Percentiles rank a stretch among this genome's conserved stretches.
Evolutionary conservation across 1,284 basidiomycete genomes (phyloP).

Genomic region (Thecaphora frezii): DNA sequence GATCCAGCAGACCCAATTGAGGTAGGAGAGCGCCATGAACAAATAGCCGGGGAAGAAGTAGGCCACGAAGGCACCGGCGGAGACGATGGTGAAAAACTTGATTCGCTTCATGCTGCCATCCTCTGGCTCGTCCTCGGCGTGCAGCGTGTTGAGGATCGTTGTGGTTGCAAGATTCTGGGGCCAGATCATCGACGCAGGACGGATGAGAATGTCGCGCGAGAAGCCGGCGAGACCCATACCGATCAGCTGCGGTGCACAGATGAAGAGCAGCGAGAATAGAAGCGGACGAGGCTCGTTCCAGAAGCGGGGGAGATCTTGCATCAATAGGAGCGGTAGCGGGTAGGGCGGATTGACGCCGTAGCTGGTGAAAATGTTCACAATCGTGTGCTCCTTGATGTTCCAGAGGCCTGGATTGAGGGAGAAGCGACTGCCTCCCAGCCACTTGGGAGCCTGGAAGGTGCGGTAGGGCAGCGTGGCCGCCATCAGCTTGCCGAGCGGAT

Average conservation of each 20-base stretch:
- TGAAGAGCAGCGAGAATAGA: slow-evolving; percentile 59
- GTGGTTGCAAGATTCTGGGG: slow-evolving; percentile 44
- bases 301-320: slow-evolving; percentile 55
- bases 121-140: slow-evolving; percentile 26
- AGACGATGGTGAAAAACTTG: slow-evolving; percentile 35
- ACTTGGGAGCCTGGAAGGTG: slow-evolving; percentile 15
- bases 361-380: slow-evolving; percentile 33
- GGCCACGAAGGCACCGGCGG: slow-evolving; percentile 70
- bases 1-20: slow-evolving; percentile 53
- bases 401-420: slow-evolving; percentile 51
- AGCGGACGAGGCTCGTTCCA: slow-evolving; percentile 58
- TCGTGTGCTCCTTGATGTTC: slow-evolving; percentile 54
- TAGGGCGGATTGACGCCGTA: slow-evolving; percentile 20
- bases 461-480: slow-evolving; percentile 37
- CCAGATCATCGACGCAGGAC: slow-evolving; percentile 55
- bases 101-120: slow-evolving; percentile 61
- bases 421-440: slow-evolving; percentile 21
- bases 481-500: slow-evolving; percentile 39
- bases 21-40: slow-evolving; percentile 41
- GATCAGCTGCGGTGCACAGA: slow-evolving; percentile 61
- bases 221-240: slow-evolving; percentile 52
- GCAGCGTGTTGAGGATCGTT: slow-evolving; percentile 48
- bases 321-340: slow-evolving; percentile 67
- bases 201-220: slow-evolving; percentile 41
- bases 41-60: slow-evolving; percentile 62